Evolutionary conservation across 805 yeast genomes (phyloP).

Genomic region (Sugiyamaella mastotermitis): DNA sequence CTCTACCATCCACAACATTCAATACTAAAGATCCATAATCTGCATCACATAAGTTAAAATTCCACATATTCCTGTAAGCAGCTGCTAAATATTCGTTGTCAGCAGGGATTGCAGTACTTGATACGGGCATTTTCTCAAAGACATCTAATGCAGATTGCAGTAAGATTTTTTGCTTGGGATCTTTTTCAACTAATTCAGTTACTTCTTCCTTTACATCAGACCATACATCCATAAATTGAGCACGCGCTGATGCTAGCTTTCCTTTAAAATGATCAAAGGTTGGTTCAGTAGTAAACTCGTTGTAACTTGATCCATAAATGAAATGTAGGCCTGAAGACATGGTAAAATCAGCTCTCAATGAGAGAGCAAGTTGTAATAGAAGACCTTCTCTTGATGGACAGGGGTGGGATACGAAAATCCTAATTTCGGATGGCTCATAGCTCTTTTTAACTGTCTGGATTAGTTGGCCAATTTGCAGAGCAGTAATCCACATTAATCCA

Average conservation of each 20-base stretch:
- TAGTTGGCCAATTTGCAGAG: slow-evolving; percentile 64
- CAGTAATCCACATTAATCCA: slow-evolving; percentile 70
- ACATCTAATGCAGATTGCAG: slow-evolving; percentile 53
- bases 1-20: slow-evolving; percentile 39
- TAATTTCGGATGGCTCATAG: slow-evolving; percentile 41
- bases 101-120: slow-evolving; percentile 1
- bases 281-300: slow-evolving; percentile 60
- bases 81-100: slow-evolving; percentile 47
- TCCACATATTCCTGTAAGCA: slow-evolving; percentile 72
- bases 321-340: slow-evolving; percentile 69
- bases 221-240: slow-evolving; percentile 61
- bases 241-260: slow-evolving; percentile 56
- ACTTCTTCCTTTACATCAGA: slow-evolving; percentile 50
- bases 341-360: slow-evolving; percentile 65
- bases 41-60: slow-evolving; percentile 64
- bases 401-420: slow-evolving; percentile 60
- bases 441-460: slow-evolving; percentile 41
- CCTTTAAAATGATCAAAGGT: slow-evolving; percentile 55
- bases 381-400: slow-evolving; percentile 67
- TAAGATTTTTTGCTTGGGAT: slow-evolving; percentile 39
- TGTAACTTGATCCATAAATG: slow-evolving; percentile 62
- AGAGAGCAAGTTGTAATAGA: slow-evolving; percentile 59
- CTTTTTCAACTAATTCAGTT: slow-evolving; percentile 34
- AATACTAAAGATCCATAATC: slow-evolving; percentile 44
- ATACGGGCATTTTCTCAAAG: slow-evolving; percentile 47